Conservation (phyloP, 2,329 filamentous ascomycete species). For the Emericellopsis cladophorae region DNA sequence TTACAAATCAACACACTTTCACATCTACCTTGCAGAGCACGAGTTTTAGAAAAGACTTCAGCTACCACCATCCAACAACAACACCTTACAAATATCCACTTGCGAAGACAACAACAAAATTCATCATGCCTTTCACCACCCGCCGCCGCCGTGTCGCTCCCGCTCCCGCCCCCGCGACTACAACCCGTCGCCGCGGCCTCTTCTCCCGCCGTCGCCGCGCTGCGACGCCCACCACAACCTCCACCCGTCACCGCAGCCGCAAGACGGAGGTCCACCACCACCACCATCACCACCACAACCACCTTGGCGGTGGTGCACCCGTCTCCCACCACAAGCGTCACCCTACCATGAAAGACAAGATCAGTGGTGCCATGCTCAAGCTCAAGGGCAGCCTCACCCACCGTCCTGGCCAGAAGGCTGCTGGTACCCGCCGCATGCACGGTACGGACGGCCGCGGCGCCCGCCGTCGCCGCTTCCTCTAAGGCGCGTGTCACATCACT, state of each 20-base stretch:
- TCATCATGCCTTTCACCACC: constrained; percentile 1
- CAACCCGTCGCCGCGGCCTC: not conserved
- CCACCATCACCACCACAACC: constrained; percentile 4
- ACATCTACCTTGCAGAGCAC: not conserved
- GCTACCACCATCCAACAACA: not conserved
- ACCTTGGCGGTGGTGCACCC: constrained; percentile 16
- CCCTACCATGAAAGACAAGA: constrained; percentile 60
- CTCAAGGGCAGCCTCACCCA: constrained; percentile 57
- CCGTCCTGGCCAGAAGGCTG: constrained; percentile 53
- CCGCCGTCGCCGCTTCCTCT: constrained; percentile 14
- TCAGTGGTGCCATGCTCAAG: constrained; percentile 63
- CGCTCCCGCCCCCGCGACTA: not conserved
- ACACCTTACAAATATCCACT: not conserved
- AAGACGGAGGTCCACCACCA: not conserved
- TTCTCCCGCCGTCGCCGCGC: not conserved
- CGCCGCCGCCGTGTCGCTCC: not conserved
- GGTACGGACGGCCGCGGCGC: constrained; percentile 59
- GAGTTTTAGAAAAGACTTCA: not conserved
- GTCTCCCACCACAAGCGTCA: constrained; percentile 55
- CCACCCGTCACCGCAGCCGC: not conserved
- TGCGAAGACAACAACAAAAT: not conserved
- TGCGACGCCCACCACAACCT: not conserved
- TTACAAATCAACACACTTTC: no score
- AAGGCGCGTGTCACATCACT: no score
- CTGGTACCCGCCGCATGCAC: constrained; percentile 60